A percentile compares a stretch with the other conserved stretches of the same genome.
Evolutionary conservation across 1,139 yeast species (phyloP).

Genomic region (Yarrowia galli): DNA sequence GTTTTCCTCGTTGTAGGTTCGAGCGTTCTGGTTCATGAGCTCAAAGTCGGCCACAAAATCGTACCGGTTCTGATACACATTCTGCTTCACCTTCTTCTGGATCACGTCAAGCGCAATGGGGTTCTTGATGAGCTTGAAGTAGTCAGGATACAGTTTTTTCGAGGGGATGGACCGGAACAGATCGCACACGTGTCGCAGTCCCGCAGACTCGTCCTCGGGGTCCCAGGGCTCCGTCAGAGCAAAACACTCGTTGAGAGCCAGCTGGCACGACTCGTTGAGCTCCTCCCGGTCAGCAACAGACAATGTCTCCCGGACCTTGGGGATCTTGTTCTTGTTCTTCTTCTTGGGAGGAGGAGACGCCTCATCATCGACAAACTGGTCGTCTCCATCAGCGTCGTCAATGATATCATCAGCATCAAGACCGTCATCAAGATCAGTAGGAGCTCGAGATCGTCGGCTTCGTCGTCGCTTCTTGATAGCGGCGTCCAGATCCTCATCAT

Average conservation of each 20-base stretch:
- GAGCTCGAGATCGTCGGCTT: constrained; percentile 42
- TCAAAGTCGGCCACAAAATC: constrained; percentile 77
- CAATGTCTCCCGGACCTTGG: constrained; percentile 49
- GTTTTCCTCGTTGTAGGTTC: constrained; percentile 86
- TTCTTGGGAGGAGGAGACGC: constrained; percentile 49
- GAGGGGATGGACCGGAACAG: constrained; percentile 58
- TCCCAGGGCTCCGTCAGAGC: constrained; percentile 33
- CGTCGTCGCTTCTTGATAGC: constrained; percentile 60
- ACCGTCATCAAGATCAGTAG: constrained; percentile 35
- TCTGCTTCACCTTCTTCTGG: constrained; percentile 63
- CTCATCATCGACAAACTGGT: constrained; percentile 33
- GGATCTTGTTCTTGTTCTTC: constrained; percentile 42
- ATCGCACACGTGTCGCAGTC: constrained; percentile 11
- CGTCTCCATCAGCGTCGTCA: constrained; percentile 19
- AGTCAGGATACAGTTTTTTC: constrained; percentile 80
- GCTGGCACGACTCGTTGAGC: constrained; percentile 42
- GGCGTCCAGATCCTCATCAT: constrained; percentile 74
- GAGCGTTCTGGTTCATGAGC: constrained; percentile 82
- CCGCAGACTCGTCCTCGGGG: constrained; percentile 14
- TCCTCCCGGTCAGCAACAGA: constrained; percentile 48
- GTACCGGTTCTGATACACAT: constrained; percentile 61
- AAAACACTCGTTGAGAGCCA: constrained; percentile 29
- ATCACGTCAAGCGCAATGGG: constrained; percentile 84
- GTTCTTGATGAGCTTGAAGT: constrained; percentile 74
- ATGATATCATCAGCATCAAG: background rate